Evolutionary conservation across 148 eudicot species (phyloP), one percentile per base, ranked within the genome.

Genomic region (Vaccinium vitisidaea): DNA sequence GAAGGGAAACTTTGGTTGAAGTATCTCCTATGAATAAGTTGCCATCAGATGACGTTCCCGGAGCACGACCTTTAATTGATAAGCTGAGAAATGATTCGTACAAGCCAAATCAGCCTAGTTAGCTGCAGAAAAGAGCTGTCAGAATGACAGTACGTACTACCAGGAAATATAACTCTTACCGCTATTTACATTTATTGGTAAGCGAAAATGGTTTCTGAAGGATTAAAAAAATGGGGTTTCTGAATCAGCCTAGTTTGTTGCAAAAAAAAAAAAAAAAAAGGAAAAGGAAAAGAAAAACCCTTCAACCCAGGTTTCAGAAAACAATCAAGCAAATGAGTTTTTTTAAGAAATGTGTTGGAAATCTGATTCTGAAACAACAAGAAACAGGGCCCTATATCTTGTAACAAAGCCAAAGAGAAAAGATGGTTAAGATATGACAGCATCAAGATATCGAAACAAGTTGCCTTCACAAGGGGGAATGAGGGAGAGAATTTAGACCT

Each of bases 401-500:
- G 27, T 21, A 23, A 50, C 52, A 50, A 7, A 13, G 46, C 59
- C 49, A 48, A 48, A 15, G n/a, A 25, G 48, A 54, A 78, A 13
- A 18, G 3, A 43, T 18, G 53, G 23, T 7, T 75, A 10, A 18
- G 12, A 8, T 21, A 75, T 1, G 48, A 23, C 36, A 23, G 1
- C 30, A 8, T 48, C 59, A 52, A 52, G 12, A 11, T 53, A 75
- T 77, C 13, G 19, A 77, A 52, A 77, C 19, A 52, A 18, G 52
- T 74, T 39, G 50, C 77, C 23, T 18, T 10, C 52, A 39, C 18
- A 32, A 25, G 32, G 21, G 25, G 52, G 16, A 2, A 19, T 0
- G 81, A 43, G 71, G n/a, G 53, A 80, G 82, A 10, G 30, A 12
- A 61, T 81, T 61, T 25, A 32, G 23, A 67, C 84, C 77, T 27